These are phyloP conservation scores for Brassica incana DNA, from an alignment of 345 rosid genomes.

Conservation along the genomic window DNA sequence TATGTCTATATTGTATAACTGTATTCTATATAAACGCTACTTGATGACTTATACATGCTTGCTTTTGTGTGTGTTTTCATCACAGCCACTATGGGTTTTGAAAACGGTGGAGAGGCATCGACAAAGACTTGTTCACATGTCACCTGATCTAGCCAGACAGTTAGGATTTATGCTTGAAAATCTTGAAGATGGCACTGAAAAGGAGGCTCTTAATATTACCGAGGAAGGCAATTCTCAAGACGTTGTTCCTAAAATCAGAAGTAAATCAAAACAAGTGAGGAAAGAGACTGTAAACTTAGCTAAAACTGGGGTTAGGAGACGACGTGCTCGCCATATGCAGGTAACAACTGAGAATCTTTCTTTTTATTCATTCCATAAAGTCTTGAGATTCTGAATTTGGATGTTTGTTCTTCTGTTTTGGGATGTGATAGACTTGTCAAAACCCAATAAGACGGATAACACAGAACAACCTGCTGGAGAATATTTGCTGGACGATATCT, in stretches of 20 bases:
- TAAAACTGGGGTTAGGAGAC: slow-evolving; percentile 72
- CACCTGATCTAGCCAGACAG: slow-evolving; percentile 90
- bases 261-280: slow-evolving; percentile 47
- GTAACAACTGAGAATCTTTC: slow-evolving; percentile 32
- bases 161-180: slow-evolving; percentile 65
- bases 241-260: slow-evolving; percentile 30
- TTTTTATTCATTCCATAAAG: neutral
- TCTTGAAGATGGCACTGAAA: slow-evolving; percentile 41
- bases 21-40: no score
- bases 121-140: slow-evolving; percentile 80
- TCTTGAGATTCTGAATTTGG: neutral
- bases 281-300: slow-evolving; percentile 59
- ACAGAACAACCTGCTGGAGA: slow-evolving; percentile 79
- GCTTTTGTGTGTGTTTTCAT: slow-evolving; percentile 5
- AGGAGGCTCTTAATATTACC: slow-evolving; percentile 48
- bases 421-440: slow-evolving; percentile 65
- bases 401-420: neutral
- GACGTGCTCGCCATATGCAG: slow-evolving; percentile 80
- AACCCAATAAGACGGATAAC: slow-evolving; percentile 77
- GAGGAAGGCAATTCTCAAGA: slow-evolving; percentile 35
- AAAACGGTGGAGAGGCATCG: slow-evolving; percentile 66
- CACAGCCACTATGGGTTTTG: slow-evolving; percentile 89
- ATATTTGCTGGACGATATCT: slow-evolving; percentile 90
- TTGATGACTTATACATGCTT: slow-evolving; percentile 11
- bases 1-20: no score